Conservation (phyloP, 2,329 filamentous ascomycete genomes). For the Cladosporium sp. region DNA sequence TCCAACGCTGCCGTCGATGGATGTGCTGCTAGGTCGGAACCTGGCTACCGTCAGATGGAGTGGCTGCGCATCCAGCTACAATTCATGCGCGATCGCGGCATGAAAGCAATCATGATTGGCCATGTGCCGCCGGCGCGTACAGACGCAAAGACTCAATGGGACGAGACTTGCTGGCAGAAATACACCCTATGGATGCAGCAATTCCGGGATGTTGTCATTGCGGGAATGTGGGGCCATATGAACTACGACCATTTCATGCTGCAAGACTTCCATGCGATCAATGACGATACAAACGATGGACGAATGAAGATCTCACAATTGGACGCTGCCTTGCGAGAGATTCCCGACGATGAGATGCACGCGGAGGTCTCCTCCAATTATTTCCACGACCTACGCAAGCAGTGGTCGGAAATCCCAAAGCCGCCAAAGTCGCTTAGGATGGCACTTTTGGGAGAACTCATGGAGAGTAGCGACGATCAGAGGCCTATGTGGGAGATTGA, state of each 20-base stretch:
- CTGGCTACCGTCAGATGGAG: constrained; percentile 92
- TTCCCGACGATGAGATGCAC: constrained; percentile 52
- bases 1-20: constrained; percentile 93
- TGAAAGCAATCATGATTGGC: constrained; percentile 93
- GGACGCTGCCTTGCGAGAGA: constrained; percentile 19
- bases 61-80: constrained; percentile 91
- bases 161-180: constrained; percentile 97
- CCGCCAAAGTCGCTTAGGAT: constrained; percentile 32
- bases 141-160: constrained; percentile 82
- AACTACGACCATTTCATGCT: constrained; percentile 97
- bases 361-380: constrained; percentile 74
- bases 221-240: constrained; percentile 88
- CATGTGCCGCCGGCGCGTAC: constrained; percentile 92
- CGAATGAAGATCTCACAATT: constrained; percentile 35
- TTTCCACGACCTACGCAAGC: constrained; percentile 70
- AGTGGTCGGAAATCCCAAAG: constrained; percentile 76
- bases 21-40: constrained; percentile 74
- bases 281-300: constrained; percentile 55
- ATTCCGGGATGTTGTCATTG: constrained; percentile 85
- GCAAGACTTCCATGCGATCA: constrained; percentile 77
- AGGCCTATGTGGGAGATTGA: constrained; percentile 17
- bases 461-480: constrained; percentile 14
- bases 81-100: constrained; percentile 74
- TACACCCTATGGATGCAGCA: constrained; percentile 88
- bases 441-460: background rate